Conservation (phyloP, 1,284 basidiomycete genomes). For the Sporisorium scitamineum region DNA sequence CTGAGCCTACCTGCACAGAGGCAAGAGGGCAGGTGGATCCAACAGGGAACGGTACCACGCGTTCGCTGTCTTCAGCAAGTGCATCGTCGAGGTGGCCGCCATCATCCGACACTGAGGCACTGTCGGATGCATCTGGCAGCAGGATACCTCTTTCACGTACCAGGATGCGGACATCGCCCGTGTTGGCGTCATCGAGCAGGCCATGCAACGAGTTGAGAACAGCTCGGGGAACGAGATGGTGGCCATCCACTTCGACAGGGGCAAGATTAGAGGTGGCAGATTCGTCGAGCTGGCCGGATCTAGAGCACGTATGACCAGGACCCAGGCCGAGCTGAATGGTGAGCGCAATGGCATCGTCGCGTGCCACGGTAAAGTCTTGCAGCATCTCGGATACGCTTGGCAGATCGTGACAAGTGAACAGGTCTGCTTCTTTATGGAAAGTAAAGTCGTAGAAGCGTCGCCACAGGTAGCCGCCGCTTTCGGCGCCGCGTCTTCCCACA, state of each 20-base stretch:
- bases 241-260: conserved; percentile 54
- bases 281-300: conserved; percentile 10
- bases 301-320: conserved; percentile 33
- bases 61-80: not conserved
- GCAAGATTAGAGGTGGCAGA: conserved; percentile 7
- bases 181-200: conserved; percentile 61
- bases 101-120: conserved; percentile 16
- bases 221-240: conserved; percentile 52
- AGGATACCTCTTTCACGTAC: conserved; percentile 62
- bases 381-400: conserved; percentile 57
- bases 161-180: conserved; percentile 64
- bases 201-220: conserved; percentile 52
- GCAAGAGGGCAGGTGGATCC: conserved; percentile 25
- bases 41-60: conserved; percentile 33
- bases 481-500: conserved; percentile 16
- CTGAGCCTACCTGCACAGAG: conserved; percentile 10
- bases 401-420: conserved; percentile 56
- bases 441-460: conserved; percentile 46
- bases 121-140: not conserved
- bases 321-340: conserved; percentile 61
- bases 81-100: conserved; percentile 10
- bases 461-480: conserved; percentile 49
- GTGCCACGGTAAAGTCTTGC: conserved; percentile 21
- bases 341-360: conserved; percentile 55
- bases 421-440: conserved; percentile 55